Evolutionary conservation across 225 moss, liverwort and hornwort species (phyloP), one percentile per base, ranked within the genome.

Genomic region (Polytrichum formosum): DNA sequence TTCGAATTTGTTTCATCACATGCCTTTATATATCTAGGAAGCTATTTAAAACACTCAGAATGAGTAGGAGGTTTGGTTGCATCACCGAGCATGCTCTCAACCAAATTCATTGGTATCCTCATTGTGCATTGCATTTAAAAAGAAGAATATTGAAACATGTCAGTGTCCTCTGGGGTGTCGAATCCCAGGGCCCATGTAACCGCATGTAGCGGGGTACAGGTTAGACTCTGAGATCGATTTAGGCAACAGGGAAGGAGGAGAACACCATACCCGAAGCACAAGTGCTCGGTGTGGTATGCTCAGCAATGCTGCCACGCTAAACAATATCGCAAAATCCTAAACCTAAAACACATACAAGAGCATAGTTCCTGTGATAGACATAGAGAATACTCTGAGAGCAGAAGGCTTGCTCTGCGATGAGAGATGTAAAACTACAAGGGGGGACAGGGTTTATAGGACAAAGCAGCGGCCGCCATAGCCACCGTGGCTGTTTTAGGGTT

Each of bases 201-300:
- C 79, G 76, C 69, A 79, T 79, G 0, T 1, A 75, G 74, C 76
- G 76, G 74, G 64, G 55, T 81, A 0, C 1, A 19, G 54, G 79
- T 73, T n/a, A 81, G 74, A 79, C 74, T 73, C 78, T 21, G 0
- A 53, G 1, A 17, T 81, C 29, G 20, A 18, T 87, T 7, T 87
- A 1, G 79, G 83, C 81, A 81, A 81, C 83, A 87, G 83, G 83
- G 87, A 87, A 87, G 81, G 83, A 87, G 83, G 83, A 87, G 84
- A 68, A 84, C 87, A 87, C 81, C 87, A 84, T 87, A 79, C 63
- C 84, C 74, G 9, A 31, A n/a, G 4, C 59, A 61, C 76, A 9
- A 8, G 65, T 28, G 1, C 8, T 0, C 28, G 16, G 83, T 87
- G 84, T 79, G 84, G 81, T 87, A 77, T 65, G 84, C 84, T 84